Evolutionary conservation across 2,329 filamentous ascomycete species (phyloP).

Genomic region (Hypoxylon sp.): DNA sequence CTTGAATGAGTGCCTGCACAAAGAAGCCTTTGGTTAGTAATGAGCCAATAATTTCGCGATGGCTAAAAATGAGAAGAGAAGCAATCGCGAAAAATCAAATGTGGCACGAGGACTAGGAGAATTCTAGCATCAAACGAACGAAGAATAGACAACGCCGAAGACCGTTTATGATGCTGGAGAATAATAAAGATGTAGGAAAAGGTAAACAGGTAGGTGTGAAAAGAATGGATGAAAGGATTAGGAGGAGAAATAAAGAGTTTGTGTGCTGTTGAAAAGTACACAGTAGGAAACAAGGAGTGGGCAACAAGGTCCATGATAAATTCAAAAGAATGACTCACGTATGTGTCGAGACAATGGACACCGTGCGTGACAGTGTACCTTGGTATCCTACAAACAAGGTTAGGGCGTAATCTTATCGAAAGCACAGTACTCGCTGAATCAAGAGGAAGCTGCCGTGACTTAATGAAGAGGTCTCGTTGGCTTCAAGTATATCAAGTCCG

Average conservation of each 20-base stretch:
- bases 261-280: background rate
- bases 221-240: background rate
- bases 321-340: constrained; percentile 16
- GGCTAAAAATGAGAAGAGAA: background rate
- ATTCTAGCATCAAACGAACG: background rate
- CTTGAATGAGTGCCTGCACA: background rate
- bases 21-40: background rate
- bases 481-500: background rate
- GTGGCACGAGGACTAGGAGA: background rate
- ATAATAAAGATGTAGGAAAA: background rate
- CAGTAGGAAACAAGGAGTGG: background rate
- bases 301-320: constrained; percentile 6
- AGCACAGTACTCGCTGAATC: constrained; percentile 6
- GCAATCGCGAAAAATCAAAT: background rate
- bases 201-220: background rate
- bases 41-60: background rate
- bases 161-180: background rate
- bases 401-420: constrained; percentile 6
- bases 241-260: constrained; percentile 1
- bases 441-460: background rate
- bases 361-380: constrained; percentile 9
- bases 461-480: background rate
- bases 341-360: constrained; percentile 9
- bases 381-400: constrained; percentile 20
- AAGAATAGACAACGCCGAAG: background rate